Base-by-base conservation (phyloP, 2,329 filamentous ascomycete genomes). In the Nigrospora oryzae region DNA sequence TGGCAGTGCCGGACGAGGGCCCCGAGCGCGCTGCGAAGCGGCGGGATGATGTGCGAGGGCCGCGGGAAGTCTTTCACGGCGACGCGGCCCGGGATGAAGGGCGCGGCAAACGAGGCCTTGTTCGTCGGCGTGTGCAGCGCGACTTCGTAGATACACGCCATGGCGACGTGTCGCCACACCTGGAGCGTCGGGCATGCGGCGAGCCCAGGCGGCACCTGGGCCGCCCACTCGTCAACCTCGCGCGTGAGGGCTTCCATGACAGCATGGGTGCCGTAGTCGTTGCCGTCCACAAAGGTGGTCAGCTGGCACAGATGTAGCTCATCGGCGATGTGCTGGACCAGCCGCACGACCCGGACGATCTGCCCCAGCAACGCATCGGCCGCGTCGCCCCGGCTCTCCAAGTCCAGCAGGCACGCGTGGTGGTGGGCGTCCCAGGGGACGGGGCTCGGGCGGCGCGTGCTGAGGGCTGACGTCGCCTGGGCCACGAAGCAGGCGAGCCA, bases 51-150 rank as follows among this genome's bases (percentile, higher is more conserved):
- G n/a, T 43, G n/a, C 11, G 13, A n/a, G 13, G 40, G 36, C 31
- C 17, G 36, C 12, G 36, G 41, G 40, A 52, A 49, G 40, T 53
- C 49, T 13, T 40, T 44, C 11, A 49, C 41, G 28, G 46, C 38
- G 41, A 53, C 48, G 36, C 46, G 44, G 4, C 40, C 46, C 3
- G 49, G 48, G 16, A 53, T 48, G 33, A 46, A 53, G 2, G 51
- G 51, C 30, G 45, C 46, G 14, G 45, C 45, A 35, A 48, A 53
- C 28, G 45, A 44, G 7, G 40, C 38, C 42, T 51, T 51, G 49
- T 53, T 53, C 13, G 46, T 48, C 7, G 34, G 38, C 10, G 49
- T 53, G 40, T 51, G 49, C 10, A 51, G 47, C 28, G 46, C 46
- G 8, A 45, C 15, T 36, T 53, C 51, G 36, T 53, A 42, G n/a